Percentiles rank a stretch among this genome's conserved stretches.
These are phyloP conservation scores for Trichoderma asperellum DNA, from an alignment of 2,329 filamentous ascomycete species.

Conservation along the genomic window DNA sequence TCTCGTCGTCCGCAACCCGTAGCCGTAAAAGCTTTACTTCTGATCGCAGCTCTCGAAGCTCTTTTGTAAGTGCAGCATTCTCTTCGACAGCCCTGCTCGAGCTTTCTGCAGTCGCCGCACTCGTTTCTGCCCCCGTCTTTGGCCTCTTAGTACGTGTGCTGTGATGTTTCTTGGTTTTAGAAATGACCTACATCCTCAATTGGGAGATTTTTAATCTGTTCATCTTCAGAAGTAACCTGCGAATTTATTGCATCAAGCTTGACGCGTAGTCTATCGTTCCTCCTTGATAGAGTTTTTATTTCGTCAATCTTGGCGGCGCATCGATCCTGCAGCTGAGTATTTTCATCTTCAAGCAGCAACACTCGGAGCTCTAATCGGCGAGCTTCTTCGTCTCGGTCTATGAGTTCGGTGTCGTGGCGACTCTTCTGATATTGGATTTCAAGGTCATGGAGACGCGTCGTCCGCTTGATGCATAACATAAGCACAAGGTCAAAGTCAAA, in stretches of 20 bases:
- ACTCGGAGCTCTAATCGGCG: conserved; percentile 71
- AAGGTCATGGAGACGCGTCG: conserved; percentile 56
- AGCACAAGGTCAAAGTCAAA: conserved; percentile 16
- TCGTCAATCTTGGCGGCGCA: conserved; percentile 63
- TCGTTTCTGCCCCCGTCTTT: conserved; percentile 71
- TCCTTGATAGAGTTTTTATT: conserved; percentile 52
- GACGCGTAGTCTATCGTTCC: conserved; percentile 46
- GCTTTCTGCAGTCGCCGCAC: conserved; percentile 69
- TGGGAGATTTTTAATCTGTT: conserved; percentile 53
- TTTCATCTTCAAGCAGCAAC: conserved; percentile 75
- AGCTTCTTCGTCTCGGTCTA: conserved; percentile 75
- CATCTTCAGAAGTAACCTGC: conserved; percentile 50
- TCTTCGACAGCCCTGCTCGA: conserved; percentile 69
- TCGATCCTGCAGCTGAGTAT: conserved; percentile 67
- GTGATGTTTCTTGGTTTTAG: too few species aligned
- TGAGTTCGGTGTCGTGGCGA: conserved; percentile 65
- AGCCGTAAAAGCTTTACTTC: conserved; percentile 61
- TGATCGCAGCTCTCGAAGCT: conserved; percentile 57
- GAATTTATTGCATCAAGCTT: conserved; percentile 52
- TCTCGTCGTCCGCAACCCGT: conserved; percentile 64
- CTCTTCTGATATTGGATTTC: conserved; percentile 72
- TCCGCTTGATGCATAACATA: conserved; percentile 43
- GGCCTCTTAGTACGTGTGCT: conserved; percentile 20
- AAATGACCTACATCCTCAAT: conserved; percentile 50
- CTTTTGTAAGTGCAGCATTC: conserved; percentile 57